Evolutionary conservation across 345 rosid genomes (phyloP).

Genomic region (Melastoma malabathricum): DNA sequence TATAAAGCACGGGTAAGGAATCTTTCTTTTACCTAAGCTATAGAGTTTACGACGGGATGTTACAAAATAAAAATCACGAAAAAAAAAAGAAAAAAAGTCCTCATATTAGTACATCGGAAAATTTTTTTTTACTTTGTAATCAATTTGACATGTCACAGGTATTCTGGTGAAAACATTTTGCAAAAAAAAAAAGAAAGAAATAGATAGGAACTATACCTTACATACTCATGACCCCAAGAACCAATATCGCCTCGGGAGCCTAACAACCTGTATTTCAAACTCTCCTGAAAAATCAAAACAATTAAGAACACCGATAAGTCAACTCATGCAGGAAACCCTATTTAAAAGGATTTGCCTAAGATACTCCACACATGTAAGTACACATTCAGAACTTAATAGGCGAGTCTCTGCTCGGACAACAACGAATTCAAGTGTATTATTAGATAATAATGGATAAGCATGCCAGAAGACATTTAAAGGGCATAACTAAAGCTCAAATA

Average conservation of each 20-base stretch:
- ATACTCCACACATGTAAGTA: background rate
- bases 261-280: conserved; percentile 68
- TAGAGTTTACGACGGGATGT: too few species aligned
- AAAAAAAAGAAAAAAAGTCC: too few species aligned
- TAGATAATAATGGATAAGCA: background rate
- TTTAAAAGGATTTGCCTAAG: background rate
- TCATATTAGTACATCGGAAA: too few species aligned
- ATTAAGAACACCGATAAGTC: background rate
- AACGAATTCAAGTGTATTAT: background rate
- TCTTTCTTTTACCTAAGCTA: too few species aligned
- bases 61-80: too few species aligned
- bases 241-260: conserved; percentile 92
- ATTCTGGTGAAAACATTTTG: background rate
- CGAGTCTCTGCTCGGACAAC: background rate
- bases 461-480: background rate
- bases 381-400: background rate
- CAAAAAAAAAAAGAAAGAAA: background rate
- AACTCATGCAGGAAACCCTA: background rate
- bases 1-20: too few species aligned
- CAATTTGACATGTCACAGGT: background rate
- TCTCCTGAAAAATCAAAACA: conserved; percentile 44
- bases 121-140: too few species aligned
- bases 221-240: conserved; percentile 98
- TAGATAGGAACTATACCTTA: conserved; percentile 31
- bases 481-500: background rate